These are phyloP conservation scores for Galerina sulciceps DNA, from an alignment of 768 basidiomycete species.

Conservation along the genomic window DNA sequence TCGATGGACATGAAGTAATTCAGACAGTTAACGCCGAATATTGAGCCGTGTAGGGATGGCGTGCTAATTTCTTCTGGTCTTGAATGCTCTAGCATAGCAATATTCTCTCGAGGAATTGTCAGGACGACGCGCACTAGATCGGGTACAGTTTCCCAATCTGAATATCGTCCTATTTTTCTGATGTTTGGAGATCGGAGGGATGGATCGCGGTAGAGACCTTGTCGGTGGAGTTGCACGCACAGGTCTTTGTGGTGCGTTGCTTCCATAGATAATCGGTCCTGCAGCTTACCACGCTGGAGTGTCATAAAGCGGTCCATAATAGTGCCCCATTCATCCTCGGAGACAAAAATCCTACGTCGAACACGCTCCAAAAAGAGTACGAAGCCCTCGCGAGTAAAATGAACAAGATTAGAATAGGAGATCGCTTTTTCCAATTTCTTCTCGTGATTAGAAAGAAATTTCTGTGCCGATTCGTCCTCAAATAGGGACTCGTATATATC, in stretches of 20 bases:
- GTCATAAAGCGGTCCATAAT: too few relatives aligned
- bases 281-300: too few relatives aligned
- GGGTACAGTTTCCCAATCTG: constrained; percentile 29
- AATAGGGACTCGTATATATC: too few relatives aligned
- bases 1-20: not conserved
- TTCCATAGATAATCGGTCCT: too few relatives aligned
- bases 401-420: too few relatives aligned
- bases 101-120: constrained; percentile 31
- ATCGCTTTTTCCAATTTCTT: too few relatives aligned
- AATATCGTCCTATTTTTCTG: constrained; percentile 24
- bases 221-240: not conserved
- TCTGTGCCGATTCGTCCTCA: too few relatives aligned
- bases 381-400: too few relatives aligned
- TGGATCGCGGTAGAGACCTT: constrained; percentile 25
- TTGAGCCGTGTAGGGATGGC: constrained; percentile 30
- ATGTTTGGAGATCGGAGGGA: not conserved
- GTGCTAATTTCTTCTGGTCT: constrained; percentile 18
- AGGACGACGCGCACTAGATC: constrained; percentile 34
- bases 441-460: too few relatives aligned
- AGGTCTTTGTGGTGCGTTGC: constrained; percentile 32
- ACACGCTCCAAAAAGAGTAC: too few relatives aligned
- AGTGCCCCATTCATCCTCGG: too few relatives aligned
- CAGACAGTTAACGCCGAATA: not conserved
- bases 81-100: constrained; percentile 23
- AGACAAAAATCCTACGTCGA: too few relatives aligned